A percentile compares a stretch with the other conserved stretches of the same genome.
phyloP scores from a whole-genome alignment of 2,329 filamentous ascomycete species.

The Cladophialophora immunda region DNA sequence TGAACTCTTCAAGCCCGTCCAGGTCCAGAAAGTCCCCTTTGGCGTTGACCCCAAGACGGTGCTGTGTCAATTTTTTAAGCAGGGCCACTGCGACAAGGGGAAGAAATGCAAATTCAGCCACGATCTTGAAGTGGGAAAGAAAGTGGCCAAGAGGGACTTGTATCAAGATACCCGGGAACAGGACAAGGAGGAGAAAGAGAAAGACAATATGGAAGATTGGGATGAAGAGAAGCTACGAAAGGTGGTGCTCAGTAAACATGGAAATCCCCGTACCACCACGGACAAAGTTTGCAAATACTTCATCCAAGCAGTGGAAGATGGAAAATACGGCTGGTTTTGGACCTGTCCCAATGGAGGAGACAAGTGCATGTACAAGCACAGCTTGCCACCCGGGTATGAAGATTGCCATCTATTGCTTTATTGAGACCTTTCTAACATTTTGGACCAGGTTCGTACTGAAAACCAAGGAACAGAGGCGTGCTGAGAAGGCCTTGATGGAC shows the following conservation, averaged over 20 bases:
- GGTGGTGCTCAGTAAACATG: constrained; percentile 94
- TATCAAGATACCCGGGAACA: constrained; percentile 84
- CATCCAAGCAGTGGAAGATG: constrained; percentile 95
- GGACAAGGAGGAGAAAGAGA: constrained; percentile 73
- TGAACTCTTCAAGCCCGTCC: constrained; percentile 86
- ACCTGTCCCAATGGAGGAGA: constrained; percentile 94
- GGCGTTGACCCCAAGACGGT: constrained; percentile 98
- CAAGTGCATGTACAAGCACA: constrained; percentile 98
- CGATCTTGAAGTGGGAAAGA: constrained; percentile 86
- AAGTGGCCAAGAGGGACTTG: constrained; percentile 88
- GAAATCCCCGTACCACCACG: constrained; percentile 92
- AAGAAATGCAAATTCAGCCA: constrained; percentile 98
- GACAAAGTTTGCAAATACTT: constrained; percentile 99
- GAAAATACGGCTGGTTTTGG: constrained; percentile 99
- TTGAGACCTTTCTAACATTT: constrained; percentile 15
- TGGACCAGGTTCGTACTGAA: constrained; percentile 84
- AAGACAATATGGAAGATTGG: constrained; percentile 97
- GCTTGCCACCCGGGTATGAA: constrained; percentile 88
- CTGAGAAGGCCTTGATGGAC: constrained; percentile 94
- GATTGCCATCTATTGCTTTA: constrained; percentile 22
- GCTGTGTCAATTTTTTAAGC: constrained; percentile 95
- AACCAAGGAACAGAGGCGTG: constrained; percentile 94
- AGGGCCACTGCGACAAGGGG: constrained; percentile 96
- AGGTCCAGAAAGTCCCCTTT: constrained; percentile 97
- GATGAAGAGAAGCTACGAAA: constrained; percentile 93